Evolutionary conservation across 441 rosid genomes (phyloP).

Genomic region (Breynia disticha): DNA sequence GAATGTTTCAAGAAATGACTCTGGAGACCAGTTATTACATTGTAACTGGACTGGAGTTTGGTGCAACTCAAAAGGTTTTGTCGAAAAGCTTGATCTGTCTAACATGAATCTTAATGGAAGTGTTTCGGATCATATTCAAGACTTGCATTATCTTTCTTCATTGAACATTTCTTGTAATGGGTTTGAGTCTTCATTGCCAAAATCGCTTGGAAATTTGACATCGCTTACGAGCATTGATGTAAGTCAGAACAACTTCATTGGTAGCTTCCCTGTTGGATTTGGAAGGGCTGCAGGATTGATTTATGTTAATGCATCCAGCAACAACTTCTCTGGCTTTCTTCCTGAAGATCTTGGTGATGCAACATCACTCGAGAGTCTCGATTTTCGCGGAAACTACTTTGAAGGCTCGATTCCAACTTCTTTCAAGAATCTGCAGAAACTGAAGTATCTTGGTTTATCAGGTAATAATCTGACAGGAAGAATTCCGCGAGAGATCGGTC

Average conservation of each 20-base stretch:
- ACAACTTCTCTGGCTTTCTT: slow-evolving; percentile 70
- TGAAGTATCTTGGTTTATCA: slow-evolving; percentile 65
- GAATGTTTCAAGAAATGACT: slow-evolving; percentile 21
- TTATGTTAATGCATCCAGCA: slow-evolving; percentile 72
- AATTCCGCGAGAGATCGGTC: slow-evolving; percentile 47
- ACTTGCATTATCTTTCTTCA: slow-evolving; percentile 29
- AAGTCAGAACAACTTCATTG: slow-evolving; percentile 65
- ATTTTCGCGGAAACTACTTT: slow-evolving; percentile 73
- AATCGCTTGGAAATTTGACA: slow-evolving; percentile 48
- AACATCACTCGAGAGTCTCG: slow-evolving; percentile 50
- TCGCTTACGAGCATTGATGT: slow-evolving; percentile 49
- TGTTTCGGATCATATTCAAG: slow-evolving; percentile 47
- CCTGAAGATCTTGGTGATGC: slow-evolving; percentile 83
- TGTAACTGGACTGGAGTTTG: slow-evolving; percentile 76
- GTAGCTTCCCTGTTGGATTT: slow-evolving; percentile 63
- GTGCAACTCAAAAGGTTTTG: slow-evolving; percentile 55
- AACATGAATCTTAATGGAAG: slow-evolving; percentile 73
- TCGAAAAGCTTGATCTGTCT: slow-evolving; percentile 58
- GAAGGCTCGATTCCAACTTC: slow-evolving; percentile 48
- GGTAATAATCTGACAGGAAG: slow-evolving; percentile 61
- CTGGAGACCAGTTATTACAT: slow-evolving; percentile 20
- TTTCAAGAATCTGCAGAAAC: slow-evolving; percentile 44
- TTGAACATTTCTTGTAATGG: slow-evolving; percentile 52
- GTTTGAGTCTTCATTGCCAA: slow-evolving; percentile 48
- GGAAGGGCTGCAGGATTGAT: slow-evolving; percentile 58